A percentile compares a stretch with the other conserved stretches of the same genome.
Evolutionary conservation across 257 asterid genomes (phyloP).

Genomic region (Solanum rostratum): DNA sequence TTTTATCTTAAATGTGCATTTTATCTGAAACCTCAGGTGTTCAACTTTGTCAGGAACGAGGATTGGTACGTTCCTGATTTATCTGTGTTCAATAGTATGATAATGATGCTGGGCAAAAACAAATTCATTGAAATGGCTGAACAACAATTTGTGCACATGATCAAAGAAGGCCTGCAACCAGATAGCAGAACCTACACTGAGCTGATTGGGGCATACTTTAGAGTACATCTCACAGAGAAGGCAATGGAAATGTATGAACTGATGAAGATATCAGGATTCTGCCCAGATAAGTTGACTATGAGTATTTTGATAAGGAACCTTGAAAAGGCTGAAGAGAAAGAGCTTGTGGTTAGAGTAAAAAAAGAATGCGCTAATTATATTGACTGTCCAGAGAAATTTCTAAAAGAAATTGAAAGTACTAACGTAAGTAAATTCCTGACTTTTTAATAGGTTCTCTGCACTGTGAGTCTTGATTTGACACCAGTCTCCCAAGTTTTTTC

Average conservation of each 20-base stretch:
- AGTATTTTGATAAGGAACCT: conserved; percentile 52
- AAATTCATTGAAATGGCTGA: conserved; percentile 47
- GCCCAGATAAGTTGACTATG: conserved; percentile 54
- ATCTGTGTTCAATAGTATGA: conserved; percentile 44
- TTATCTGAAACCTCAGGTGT: conserved; percentile 45
- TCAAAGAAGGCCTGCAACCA: conserved; percentile 45
- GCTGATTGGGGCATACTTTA: conserved; percentile 65
- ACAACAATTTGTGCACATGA: conserved; percentile 28
- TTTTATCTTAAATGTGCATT: neutral
- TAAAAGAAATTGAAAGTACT: conserved; percentile 36
- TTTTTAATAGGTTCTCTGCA: neutral
- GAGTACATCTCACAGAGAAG: conserved; percentile 36
- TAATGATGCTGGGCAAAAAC: conserved; percentile 45
- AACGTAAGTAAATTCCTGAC: conserved; percentile 24
- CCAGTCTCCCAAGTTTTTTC: neutral
- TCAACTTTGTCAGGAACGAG: conserved; percentile 48
- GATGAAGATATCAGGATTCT: conserved; percentile 59
- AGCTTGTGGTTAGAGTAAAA: conserved; percentile 30
- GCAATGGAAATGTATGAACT: conserved; percentile 49
- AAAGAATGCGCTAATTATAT: conserved; percentile 45
- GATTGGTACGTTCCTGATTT: conserved; percentile 50
- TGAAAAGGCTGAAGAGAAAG: conserved; percentile 44
- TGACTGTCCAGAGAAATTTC: conserved; percentile 43
- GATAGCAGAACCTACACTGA: conserved; percentile 58
- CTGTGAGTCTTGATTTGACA: neutral